Evolutionary conservation across 2,329 filamentous ascomycete species (phyloP), one percentile per base, ranked within the genome.

Genomic region (Endocalyx cinctus): DNA sequence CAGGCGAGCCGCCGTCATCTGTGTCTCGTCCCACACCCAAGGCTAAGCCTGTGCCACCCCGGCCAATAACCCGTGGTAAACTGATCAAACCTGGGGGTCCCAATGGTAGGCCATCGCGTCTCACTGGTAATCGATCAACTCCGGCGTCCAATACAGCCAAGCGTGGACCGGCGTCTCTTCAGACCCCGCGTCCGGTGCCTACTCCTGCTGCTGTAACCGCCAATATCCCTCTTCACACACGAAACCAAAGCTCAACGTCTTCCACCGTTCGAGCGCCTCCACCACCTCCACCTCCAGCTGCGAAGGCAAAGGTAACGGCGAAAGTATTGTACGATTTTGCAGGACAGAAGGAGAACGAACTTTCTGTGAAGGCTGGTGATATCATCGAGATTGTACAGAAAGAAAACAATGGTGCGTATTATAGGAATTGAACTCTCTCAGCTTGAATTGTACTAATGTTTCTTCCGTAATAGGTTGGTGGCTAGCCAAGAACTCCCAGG

Each of bases 261-360:
- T 63, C 63, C 8, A 8, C 8, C n/a, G 58, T 55, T 16, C 68
- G 78, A 37, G 71, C 69, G 15, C 79, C 74, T 25, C 82, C 82
- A 20, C 82, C 72, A 4, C 80, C 63, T 39, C 68, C 82, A 3
- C 75, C 84, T 1, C 79, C 85, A 14, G 69, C 82, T 26, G 72
- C 77, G 7, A 70, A 71, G 23, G 70, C 72, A 19, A 90, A 89
- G 59, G 78, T 87, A 17, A 87, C 82, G 47, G 94, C 85, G 52
- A 92, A 88, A 66, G 92, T 88, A 5, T 62, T 97, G 29, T 98
- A 97, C 59, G 89, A 96, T 51, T 98, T 97, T 58, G 74, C 71
- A 34, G 88, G 88, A 12, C 83, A 90, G 47, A 86, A 77, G 43
- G 77, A 82, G 37, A 95, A 94, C 46, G 89, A 97, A 62, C 70